phyloP scores from a whole-genome alignment of 2,329 filamentous ascomycete species.

The Neofusicoccum kwambonambiense region DNA sequence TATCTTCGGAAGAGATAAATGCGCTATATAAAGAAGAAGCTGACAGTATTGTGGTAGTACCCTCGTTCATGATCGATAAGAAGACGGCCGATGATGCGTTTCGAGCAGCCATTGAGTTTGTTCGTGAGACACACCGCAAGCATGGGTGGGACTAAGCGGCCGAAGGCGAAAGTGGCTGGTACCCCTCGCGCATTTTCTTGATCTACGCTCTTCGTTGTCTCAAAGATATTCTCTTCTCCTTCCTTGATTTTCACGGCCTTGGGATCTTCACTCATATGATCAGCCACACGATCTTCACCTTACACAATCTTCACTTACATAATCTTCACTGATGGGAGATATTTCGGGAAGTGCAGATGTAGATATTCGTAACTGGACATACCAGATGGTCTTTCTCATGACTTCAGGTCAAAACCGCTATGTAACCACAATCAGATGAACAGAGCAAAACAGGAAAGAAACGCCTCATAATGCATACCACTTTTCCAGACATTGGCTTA shows the following conservation, averaged over 20 bases:
- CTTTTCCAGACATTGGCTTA: background rate
- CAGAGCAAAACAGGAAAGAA: background rate
- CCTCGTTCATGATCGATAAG: conserved; percentile 21
- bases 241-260: too few relatives aligned
- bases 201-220: background rate
- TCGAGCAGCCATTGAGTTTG: conserved; percentile 19
- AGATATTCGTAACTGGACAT: background rate
- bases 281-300: too few relatives aligned
- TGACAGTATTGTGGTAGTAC: conserved; percentile 17
- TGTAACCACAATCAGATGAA: background rate
- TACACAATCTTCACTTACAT: background rate
- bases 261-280: background rate
- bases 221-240: background rate
- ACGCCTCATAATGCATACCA: conserved; percentile 9
- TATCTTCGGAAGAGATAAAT: background rate
- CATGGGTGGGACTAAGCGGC: conserved; percentile 14
- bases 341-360: background rate
- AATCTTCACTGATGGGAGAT: background rate
- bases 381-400: background rate
- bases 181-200: background rate
- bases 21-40: background rate
- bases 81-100: conserved; percentile 21
- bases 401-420: background rate
- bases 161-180: background rate
- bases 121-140: conserved; percentile 20